Percentiles rank a stretch among this genome's conserved stretches.
These are phyloP conservation scores for Nelumbo lutea DNA, from an alignment of 164 flowering plant species.

Conservation along the genomic window DNA sequence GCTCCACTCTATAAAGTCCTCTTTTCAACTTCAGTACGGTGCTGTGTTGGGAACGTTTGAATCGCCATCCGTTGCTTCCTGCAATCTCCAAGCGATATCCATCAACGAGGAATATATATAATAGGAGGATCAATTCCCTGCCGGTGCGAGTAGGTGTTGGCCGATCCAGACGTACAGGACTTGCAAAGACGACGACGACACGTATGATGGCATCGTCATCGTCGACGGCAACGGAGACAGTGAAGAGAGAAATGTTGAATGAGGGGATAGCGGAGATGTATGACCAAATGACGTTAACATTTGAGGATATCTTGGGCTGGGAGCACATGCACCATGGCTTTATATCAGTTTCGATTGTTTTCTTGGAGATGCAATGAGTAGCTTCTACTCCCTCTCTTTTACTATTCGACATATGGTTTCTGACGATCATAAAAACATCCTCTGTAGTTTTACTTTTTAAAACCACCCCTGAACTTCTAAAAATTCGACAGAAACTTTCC, in stretches of 20 bases:
- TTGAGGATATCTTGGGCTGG: constrained; percentile 83
- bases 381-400: too few species aligned
- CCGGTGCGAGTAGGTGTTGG: neutral
- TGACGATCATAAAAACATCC: too few species aligned
- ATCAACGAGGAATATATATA: neutral
- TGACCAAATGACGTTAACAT: constrained; percentile 68
- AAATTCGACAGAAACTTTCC: too few species aligned
- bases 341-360: too few species aligned
- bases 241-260: neutral
- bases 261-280: neutral
- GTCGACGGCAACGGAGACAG: neutral
- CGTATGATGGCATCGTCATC: too few species aligned
- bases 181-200: neutral
- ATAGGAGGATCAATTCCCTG: too few species aligned
- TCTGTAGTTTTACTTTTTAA: too few species aligned
- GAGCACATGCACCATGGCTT: constrained; percentile 98
- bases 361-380: too few species aligned
- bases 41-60: neutral
- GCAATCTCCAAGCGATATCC: neutral
- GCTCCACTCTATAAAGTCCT: too few species aligned
- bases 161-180: neutral
- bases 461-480: too few species aligned
- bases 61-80: neutral
- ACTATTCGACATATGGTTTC: too few species aligned
- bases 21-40: neutral